These are phyloP conservation scores for Suillus brevipes DNA, from an alignment of 768 basidiomycete genomes.

Conservation along the genomic window DNA sequence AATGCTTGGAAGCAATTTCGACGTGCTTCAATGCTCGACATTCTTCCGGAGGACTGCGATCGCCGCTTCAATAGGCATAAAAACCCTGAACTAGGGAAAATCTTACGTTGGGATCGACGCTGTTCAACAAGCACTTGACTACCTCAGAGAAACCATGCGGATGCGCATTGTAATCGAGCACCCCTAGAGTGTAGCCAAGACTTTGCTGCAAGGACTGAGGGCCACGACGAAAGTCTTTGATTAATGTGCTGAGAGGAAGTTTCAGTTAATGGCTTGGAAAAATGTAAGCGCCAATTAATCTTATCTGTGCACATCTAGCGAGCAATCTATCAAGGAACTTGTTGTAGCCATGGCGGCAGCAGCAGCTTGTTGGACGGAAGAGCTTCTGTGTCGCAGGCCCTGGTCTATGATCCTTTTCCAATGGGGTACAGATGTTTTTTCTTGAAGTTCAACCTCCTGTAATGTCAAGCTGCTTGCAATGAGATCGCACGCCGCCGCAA, in stretches of 20 bases:
- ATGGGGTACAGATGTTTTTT: slow-evolving; percentile 46
- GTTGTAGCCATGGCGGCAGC: slow-evolving; percentile 68
- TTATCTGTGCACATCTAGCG: slow-evolving; percentile 69
- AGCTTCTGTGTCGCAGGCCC: slow-evolving; percentile 66
- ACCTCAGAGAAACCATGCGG: slow-evolving; percentile 55
- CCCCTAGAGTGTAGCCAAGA: slow-evolving; percentile 67
- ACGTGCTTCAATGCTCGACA: slow-evolving; percentile 57
- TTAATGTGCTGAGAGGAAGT: slow-evolving; percentile 49
- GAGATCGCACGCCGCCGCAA: slow-evolving; percentile 69
- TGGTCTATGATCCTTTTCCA: slow-evolving; percentile 74
- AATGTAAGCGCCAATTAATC: slow-evolving; percentile 36
- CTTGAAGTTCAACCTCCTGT: slow-evolving; percentile 46
- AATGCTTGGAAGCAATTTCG: slow-evolving; percentile 52
- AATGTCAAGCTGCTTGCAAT: slow-evolving; percentile 66
- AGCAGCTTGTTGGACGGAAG: slow-evolving; percentile 72
- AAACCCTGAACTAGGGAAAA: slow-evolving; percentile 17
- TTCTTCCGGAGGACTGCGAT: slow-evolving; percentile 34
- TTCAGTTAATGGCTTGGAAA: slow-evolving; percentile 17
- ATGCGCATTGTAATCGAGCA: slow-evolving; percentile 61
- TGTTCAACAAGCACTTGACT: slow-evolving; percentile 58
- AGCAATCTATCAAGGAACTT: slow-evolving; percentile 69
- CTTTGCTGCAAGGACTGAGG: slow-evolving; percentile 66
- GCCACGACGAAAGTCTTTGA: slow-evolving; percentile 57
- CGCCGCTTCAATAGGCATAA: slow-evolving; percentile 20
- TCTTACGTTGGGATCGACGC: slow-evolving; percentile 56